These are phyloP conservation scores for Salix dunnii DNA, from an alignment of 345 rosid species.

Conservation along the genomic window DNA sequence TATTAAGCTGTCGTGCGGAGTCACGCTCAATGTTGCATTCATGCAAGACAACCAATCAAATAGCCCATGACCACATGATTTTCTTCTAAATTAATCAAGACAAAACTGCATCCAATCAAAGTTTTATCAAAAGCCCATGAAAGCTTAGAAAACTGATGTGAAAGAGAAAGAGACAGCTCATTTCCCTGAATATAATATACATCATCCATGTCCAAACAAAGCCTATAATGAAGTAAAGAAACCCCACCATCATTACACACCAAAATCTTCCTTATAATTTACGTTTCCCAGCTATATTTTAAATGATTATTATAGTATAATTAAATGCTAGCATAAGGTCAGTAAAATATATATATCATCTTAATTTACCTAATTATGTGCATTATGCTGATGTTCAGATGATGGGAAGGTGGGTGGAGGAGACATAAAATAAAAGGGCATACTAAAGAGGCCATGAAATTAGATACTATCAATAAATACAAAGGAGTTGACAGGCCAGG, in stretches of 20 bases:
- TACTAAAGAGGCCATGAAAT: conserved; percentile 39
- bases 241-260: conserved; percentile 21
- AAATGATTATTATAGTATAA: background rate
- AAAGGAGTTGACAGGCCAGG: conserved; percentile 56
- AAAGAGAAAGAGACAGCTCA: conserved; percentile 37
- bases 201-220: conserved; percentile 32
- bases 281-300: background rate
- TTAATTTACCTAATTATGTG: background rate
- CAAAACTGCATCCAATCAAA: conserved; percentile 21
- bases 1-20: conserved; percentile 34
- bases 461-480: conserved; percentile 46
- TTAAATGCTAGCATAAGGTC: background rate
- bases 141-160: background rate
- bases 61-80: conserved; percentile 31
- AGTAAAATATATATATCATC: background rate
- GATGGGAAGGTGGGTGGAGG: conserved; percentile 35
- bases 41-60: conserved; percentile 45
- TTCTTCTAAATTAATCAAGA: conserved; percentile 17
- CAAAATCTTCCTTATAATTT: conserved; percentile 12
- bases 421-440: conserved; percentile 40
- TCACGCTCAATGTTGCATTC: conserved; percentile 41
- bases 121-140: conserved; percentile 10
- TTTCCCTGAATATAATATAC: conserved; percentile 26
- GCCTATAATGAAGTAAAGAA: background rate
- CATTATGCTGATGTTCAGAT: background rate